Base-by-base conservation (phyloP, 768 basidiomycete genomes). In the Amanita brunnescens region DNA sequence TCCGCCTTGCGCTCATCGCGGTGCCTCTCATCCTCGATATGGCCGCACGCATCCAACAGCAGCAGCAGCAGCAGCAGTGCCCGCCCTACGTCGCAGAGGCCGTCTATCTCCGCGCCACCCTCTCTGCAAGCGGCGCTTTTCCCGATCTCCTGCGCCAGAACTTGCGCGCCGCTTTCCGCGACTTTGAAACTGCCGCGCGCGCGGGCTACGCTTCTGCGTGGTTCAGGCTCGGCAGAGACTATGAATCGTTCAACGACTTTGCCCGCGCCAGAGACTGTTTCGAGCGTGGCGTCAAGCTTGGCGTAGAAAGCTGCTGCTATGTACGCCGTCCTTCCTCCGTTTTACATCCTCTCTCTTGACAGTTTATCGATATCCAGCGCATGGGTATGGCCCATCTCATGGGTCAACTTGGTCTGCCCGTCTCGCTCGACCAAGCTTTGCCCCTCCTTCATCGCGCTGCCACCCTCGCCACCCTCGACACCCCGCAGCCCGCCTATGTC, bases 331-430 rank as follows among this genome's bases (percentile, higher is more conserved):
- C 7, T 29, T 46, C 54, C 53, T 32, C 46, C 33, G 44, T 14
- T 43, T 47, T n/a, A 34, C 39, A 46, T 35, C 37, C 14, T 47
- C 52, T 21, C 47, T 55, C 53, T 51, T 59, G 30, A 21, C 12
- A 18, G 21, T 54, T n/a, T n/a, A n/a, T 32, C 48, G 34, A 48
- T 42, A 20, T 20, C n/a, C 55, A 93, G 88, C 84, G 94, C 0
- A 77, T 98, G 71, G 94, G 91, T 1, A 94, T 95, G 85, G 94
- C 92, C 0, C 75, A 92, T 61, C 71, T 97, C 7, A 77, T 93
- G 59, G 92, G 91, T 29, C 95, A 98, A 62, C 82, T 97, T 16
- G 76, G 77, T 8, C 70, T 90, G 9, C 67, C 74, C 1, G 58
- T 75, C 3, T 74, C 78, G 45, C 75, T 77, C 0, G 63, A 75